Conservation (phyloP, 106 monocot species). For the Cymbidium sinense region DNA sequence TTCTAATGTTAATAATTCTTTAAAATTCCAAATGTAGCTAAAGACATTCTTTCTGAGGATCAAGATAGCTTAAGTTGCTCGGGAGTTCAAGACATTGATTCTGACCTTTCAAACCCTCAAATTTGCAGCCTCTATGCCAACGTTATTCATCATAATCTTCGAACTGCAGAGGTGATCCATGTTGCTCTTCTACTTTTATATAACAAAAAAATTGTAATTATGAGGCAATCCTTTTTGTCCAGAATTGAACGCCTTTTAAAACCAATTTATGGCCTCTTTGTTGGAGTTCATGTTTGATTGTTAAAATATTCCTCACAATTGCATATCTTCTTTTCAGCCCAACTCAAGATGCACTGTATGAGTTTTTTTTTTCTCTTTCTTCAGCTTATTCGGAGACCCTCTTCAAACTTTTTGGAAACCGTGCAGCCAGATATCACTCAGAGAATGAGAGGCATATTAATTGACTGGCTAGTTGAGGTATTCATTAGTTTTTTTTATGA, state of each 20-base stretch:
- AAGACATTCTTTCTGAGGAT: conserved; percentile 16
- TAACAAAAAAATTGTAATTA: background rate
- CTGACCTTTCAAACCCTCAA: conserved; percentile 64
- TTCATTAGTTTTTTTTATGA: background rate
- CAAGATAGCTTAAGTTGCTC: conserved; percentile 15
- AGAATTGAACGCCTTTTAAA: background rate
- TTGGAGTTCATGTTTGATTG: background rate
- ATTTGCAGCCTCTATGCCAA: conserved; percentile 73
- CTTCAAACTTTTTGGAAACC: conserved; percentile 66
- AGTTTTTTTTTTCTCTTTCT: conserved; percentile 3
- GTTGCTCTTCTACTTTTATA: background rate
- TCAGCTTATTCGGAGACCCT: conserved; percentile 65
- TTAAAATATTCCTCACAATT: background rate
- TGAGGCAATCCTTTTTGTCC: background rate
- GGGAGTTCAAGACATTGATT: conserved; percentile 55
- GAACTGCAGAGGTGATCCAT: conserved; percentile 60
- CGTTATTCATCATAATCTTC: conserved; percentile 56
- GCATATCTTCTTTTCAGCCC: background rate
- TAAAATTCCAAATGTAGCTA: conserved; percentile 14
- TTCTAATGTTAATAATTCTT: background rate
- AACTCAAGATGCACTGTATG: background rate
- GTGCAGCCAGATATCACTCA: conserved; percentile 77
- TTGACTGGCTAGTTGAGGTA: conserved; percentile 99
- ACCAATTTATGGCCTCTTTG: background rate
- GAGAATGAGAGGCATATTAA: conserved; percentile 77